Evolutionary conservation across 192 early-diverging fungal species (phyloP).

Genomic region (Podila epicladia): DNA sequence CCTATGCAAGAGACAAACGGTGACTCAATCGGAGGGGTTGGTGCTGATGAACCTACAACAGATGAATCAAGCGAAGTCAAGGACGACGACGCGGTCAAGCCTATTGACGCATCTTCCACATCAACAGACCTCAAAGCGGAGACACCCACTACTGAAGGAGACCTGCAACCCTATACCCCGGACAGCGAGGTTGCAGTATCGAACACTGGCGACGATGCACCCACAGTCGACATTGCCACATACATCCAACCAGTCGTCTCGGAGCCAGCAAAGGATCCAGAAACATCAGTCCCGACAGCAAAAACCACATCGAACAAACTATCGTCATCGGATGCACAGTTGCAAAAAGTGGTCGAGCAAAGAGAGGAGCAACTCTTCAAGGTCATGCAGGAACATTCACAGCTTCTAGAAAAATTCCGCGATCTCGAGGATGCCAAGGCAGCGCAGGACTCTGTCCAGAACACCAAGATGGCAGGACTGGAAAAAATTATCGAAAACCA

Average conservation of each 20-base stretch:
- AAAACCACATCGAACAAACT: too few species aligned
- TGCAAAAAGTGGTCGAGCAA: conserved; percentile 45
- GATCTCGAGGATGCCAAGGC: conserved; percentile 52
- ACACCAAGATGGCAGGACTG: conserved; percentile 37
- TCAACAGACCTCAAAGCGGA: too few species aligned
- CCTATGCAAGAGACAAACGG: too few species aligned
- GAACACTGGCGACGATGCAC: not conserved
- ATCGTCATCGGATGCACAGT: conserved; percentile 20
- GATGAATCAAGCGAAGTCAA: too few species aligned
- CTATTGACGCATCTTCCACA: not conserved
- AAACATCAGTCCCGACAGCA: too few species aligned
- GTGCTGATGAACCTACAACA: too few species aligned
- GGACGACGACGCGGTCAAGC: too few species aligned
- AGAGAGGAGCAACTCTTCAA: conserved; percentile 59
- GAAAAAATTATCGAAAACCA: conserved; percentile 46
- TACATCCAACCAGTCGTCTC: too few species aligned
- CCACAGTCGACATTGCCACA: too few species aligned
- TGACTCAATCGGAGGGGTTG: too few species aligned
- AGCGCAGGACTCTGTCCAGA: conserved; percentile 23
- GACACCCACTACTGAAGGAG: too few species aligned
- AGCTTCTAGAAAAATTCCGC: conserved; percentile 55
- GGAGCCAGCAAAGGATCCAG: too few species aligned
- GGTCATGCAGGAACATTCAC: conserved; percentile 61
- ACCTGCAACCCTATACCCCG: conserved; percentile 11
- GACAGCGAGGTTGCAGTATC: not conserved